Conservation (phyloP, 305 asterid species). For the Salvia sclarea region DNA sequence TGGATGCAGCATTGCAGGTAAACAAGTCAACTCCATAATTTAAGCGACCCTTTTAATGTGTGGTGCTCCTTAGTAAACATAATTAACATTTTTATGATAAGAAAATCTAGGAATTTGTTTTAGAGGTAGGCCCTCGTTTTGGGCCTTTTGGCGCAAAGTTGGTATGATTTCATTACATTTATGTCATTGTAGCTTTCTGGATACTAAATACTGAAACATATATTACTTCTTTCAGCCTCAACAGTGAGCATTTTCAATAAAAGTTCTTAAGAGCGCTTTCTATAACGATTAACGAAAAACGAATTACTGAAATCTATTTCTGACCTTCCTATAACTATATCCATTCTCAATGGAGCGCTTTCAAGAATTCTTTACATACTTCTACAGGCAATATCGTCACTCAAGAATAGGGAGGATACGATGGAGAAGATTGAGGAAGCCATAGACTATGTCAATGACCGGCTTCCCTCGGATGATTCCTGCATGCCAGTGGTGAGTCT, state of each 20-base stretch:
- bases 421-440: conserved; percentile 79
- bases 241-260: background rate
- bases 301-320: conserved; percentile 4
- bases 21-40: conserved; percentile 3
- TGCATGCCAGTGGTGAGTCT: conserved; percentile 49
- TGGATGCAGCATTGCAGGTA: conserved; percentile 90
- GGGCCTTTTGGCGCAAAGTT: conserved; percentile 13
- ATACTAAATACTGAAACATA: background rate
- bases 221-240: background rate
- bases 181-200: background rate
- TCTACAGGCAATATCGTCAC: conserved; percentile 69
- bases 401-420: conserved; percentile 51
- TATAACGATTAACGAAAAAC: too few species aligned
- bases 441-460: conserved; percentile 78
- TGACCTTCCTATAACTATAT: background rate
- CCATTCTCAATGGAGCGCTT: background rate
- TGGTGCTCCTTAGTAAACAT: background rate
- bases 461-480: conserved; percentile 66
- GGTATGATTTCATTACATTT: background rate
- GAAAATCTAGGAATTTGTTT: conserved; percentile 5
- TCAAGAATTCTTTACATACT: conserved; percentile 19
- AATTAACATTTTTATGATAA: background rate
- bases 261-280: too few species aligned
- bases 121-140: background rate
- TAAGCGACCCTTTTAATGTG: background rate